A percentile compares a stretch with the other conserved stretches of the same genome.
These are phyloP conservation scores for Neckera pumila DNA, from an alignment of 225 moss, liverwort and hornwort genomes.

Conservation along the genomic window DNA sequence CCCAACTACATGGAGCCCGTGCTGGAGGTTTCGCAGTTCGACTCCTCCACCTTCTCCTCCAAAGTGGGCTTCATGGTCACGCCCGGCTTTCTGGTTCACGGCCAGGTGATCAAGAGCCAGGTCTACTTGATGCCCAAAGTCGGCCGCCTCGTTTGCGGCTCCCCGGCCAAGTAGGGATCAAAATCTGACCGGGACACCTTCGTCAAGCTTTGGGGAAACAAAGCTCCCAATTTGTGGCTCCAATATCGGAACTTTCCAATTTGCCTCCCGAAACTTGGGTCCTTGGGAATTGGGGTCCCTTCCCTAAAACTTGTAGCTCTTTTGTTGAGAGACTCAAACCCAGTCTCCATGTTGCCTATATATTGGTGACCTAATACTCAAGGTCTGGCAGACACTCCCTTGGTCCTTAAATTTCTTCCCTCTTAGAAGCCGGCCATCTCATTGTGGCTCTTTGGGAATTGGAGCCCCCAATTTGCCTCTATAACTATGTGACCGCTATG, in stretches of 20 bases:
- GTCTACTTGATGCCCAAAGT: slow-evolving; percentile 50
- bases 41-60: slow-evolving; percentile 17
- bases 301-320: neutral
- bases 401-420: neutral
- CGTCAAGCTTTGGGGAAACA: too few species aligned
- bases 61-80: slow-evolving; percentile 52
- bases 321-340: neutral
- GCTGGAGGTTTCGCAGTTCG: slow-evolving; percentile 23
- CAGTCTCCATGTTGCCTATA: neutral
- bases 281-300: neutral
- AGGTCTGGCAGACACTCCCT: neutral
- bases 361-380: neutral
- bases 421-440: neutral
- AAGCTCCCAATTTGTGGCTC: neutral
- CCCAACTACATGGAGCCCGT: slow-evolving; percentile 41
- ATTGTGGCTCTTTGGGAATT: neutral
- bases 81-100: slow-evolving; percentile 36
- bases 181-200: too few species aligned
- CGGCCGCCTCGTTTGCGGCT: neutral
- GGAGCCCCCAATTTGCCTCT: neutral
- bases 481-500: neutral
- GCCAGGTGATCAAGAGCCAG: slow-evolving; percentile 38
- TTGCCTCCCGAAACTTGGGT: neutral
- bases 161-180: neutral
- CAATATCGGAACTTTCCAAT: neutral